phyloP scores from a whole-genome alignment of 2,329 filamentous ascomycete genomes.

The Sarocladium oryzae region DNA sequence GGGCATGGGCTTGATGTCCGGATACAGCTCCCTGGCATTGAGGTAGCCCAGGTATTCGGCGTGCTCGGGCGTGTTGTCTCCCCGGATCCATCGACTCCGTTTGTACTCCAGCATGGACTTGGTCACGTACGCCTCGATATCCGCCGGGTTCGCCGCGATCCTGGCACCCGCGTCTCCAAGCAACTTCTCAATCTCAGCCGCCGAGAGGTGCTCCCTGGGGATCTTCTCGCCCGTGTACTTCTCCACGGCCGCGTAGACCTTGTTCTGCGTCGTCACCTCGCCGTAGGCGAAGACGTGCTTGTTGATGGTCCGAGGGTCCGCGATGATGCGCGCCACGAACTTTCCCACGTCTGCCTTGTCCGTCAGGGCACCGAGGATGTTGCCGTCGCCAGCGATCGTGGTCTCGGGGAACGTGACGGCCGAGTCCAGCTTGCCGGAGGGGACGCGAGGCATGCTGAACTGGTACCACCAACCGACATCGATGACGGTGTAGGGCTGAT shows the following conservation, averaged over 20 bases:
- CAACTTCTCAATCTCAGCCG: neutral
- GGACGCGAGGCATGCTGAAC: constrained; percentile 23
- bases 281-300: constrained; percentile 42
- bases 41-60: constrained; percentile 50
- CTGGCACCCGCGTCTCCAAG: neutral
- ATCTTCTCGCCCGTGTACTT: constrained; percentile 41
- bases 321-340: constrained; percentile 44
- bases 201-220: constrained; percentile 12
- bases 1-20: constrained; percentile 31
- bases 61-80: constrained; percentile 46
- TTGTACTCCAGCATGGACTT: constrained; percentile 30
- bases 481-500: constrained; percentile 48
- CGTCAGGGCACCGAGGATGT: constrained; percentile 34
- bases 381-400: constrained; percentile 39
- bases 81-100: constrained; percentile 39
- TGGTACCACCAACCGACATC: constrained; percentile 55
- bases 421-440: constrained; percentile 22
- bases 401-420: constrained; percentile 27
- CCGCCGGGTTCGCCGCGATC: neutral
- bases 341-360: constrained; percentile 45
- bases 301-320: constrained; percentile 47
- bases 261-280: constrained; percentile 37
- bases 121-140: neutral
- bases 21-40: constrained; percentile 46
- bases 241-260: constrained; percentile 41